Percentiles rank a stretch among this genome's conserved stretches.
These are phyloP conservation scores for Myotisia sp. DNA, from an alignment of 2,329 filamentous ascomycete species.

Conservation along the genomic window DNA sequence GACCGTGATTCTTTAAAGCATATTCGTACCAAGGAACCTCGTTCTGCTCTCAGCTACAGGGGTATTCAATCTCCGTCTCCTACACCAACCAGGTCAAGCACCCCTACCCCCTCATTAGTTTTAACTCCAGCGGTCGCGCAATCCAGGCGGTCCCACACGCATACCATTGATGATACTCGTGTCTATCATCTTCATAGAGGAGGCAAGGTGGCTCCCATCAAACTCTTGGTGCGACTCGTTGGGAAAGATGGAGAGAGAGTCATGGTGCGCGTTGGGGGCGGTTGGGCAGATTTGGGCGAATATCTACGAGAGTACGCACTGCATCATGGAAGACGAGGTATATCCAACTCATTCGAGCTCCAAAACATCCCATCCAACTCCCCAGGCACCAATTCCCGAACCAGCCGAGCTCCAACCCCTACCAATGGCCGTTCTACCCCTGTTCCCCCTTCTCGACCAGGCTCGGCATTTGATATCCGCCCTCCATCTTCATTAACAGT, in stretches of 20 bases:
- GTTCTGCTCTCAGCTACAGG: neutral
- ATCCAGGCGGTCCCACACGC: conserved; percentile 18
- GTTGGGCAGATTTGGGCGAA: conserved; percentile 94
- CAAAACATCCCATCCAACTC: conserved; percentile 28
- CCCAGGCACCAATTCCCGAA: conserved; percentile 13
- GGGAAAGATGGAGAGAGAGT: conserved; percentile 82
- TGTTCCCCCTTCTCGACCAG: conserved; percentile 19
- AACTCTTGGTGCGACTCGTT: conserved; percentile 84
- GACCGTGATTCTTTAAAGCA: conserved; percentile 24
- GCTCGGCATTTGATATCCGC: conserved; percentile 23
- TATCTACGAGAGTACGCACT: conserved; percentile 86
- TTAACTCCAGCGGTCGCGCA: conserved; percentile 44
- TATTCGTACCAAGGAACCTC: conserved; percentile 15
- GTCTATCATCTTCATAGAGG: conserved; percentile 81
- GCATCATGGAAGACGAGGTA: conserved; percentile 67
- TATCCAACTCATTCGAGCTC: conserved; percentile 44
- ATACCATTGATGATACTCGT: conserved; percentile 45
- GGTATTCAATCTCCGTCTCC: conserved; percentile 19
- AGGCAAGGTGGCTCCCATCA: conserved; percentile 75
- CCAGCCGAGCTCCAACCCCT: conserved; percentile 6
- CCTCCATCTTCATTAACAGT: conserved; percentile 27
- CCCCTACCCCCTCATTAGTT: conserved; percentile 53
- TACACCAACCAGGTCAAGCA: conserved; percentile 35
- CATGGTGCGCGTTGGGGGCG: conserved; percentile 94
- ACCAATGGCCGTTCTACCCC: conserved; percentile 21